These are phyloP conservation scores for Alternaria sp. DNA, from an alignment of 2,329 filamentous ascomycete species.

Conservation along the genomic window DNA sequence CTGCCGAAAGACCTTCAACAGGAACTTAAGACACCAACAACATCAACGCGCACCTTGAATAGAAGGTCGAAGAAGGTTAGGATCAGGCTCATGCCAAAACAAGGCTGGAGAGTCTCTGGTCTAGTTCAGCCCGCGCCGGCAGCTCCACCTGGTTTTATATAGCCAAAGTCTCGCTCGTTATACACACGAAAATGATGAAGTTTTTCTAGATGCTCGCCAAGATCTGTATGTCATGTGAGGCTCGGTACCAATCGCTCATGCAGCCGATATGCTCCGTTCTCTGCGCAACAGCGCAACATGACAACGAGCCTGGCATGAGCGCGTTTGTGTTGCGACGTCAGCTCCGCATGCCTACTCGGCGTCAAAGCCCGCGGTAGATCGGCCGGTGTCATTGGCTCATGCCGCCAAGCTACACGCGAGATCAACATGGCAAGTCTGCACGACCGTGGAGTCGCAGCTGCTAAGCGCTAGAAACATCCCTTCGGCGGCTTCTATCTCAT, in stretches of 20 bases:
- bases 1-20: constrained; percentile 16
- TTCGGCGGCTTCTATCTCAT: too few relatives aligned
- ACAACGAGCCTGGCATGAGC: background rate
- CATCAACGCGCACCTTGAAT: background rate
- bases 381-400: background rate
- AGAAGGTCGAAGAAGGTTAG: background rate
- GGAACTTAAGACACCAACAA: background rate
- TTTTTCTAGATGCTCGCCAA: too few relatives aligned
- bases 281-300: background rate
- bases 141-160: constrained; percentile 1
- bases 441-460: background rate
- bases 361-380: background rate
- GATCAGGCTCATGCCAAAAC: constrained; percentile 21
- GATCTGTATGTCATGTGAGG: background rate
- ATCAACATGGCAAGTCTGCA: background rate
- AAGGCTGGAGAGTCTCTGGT: constrained; percentile 31
- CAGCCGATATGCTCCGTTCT: too few relatives aligned
- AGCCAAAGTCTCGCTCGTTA: background rate
- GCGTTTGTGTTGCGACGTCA: background rate
- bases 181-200: background rate
- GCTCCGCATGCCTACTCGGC: background rate
- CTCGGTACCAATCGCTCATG: background rate
- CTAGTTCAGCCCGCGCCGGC: background rate
- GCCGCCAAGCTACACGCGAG: background rate
- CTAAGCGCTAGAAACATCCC: too few relatives aligned